phyloP scores from a whole-genome alignment of 179 eudicot genomes.

The Actinidia arguta region DNA sequence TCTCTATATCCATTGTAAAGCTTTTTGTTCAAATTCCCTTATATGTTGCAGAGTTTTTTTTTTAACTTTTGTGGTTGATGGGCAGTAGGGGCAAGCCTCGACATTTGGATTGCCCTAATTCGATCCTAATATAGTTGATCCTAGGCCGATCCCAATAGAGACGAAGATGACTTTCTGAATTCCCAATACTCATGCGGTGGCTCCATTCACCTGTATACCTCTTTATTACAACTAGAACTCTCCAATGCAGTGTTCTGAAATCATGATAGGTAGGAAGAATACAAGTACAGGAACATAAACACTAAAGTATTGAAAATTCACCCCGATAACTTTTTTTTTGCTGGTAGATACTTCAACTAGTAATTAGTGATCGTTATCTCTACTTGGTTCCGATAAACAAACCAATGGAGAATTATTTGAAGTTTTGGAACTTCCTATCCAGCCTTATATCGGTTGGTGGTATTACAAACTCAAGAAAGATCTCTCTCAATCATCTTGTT shows the following conservation, averaged over 20 bases:
- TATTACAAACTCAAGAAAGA: not conserved
- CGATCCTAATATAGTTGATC: too few species aligned
- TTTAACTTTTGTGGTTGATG: too few species aligned
- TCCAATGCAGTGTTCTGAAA: not conserved
- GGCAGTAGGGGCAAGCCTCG: too few species aligned
- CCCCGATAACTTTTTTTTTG: not conserved
- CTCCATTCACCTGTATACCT: not conserved
- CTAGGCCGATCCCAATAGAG: too few species aligned
- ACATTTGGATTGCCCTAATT: too few species aligned
- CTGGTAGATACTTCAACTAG: not conserved
- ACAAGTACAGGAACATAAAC: not conserved
- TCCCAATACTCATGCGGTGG: not conserved
- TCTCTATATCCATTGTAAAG: too few species aligned
- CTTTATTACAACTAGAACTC: not conserved
- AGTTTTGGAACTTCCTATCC: slow-evolving; percentile 14
- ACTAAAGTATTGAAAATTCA: not conserved
- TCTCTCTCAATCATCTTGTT: not conserved
- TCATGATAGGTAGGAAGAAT: not conserved
- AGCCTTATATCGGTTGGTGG: not conserved
- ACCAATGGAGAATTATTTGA: not conserved
- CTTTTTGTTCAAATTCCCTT: too few species aligned
- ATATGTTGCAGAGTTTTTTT: too few species aligned
- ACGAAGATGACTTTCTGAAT: too few species aligned
- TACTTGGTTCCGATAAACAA: not conserved
- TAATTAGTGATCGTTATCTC: not conserved